Conservation (phyloP, 2,329 filamentous ascomycete species). For the Claviceps capensis region DNA sequence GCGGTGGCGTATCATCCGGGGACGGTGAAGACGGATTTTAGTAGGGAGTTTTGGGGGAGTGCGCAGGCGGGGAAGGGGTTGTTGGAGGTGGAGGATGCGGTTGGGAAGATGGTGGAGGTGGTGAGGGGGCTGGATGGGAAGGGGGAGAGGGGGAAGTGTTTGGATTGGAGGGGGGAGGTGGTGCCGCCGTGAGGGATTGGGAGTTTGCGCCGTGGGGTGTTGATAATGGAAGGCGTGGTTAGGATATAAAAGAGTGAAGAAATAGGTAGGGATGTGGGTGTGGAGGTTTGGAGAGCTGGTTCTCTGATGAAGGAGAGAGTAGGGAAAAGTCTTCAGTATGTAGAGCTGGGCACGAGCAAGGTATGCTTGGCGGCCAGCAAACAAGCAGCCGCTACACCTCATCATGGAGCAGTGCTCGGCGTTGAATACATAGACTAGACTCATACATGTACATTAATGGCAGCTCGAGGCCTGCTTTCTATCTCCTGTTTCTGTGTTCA, state of each 20-base stretch:
- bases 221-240: no score
- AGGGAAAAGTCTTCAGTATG: no score
- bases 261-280: background rate
- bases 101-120: conserved; percentile 48
- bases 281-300: no score
- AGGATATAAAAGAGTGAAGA: background rate
- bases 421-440: no score
- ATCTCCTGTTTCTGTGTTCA: no score
- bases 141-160: conserved; percentile 46
- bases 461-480: no score
- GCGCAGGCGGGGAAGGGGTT: conserved; percentile 47
- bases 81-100: conserved; percentile 53
- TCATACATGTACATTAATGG: no score
- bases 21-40: conserved; percentile 64
- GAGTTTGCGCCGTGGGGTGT: background rate
- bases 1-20: conserved; percentile 65
- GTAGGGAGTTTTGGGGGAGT: conserved; percentile 55
- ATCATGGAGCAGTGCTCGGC: no score
- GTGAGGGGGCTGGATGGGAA: conserved; percentile 31
- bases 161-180: conserved; percentile 57
- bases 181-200: conserved; percentile 35
- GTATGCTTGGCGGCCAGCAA: no score
- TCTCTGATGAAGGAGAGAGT: no score
- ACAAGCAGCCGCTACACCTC: no score
- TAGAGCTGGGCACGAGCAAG: no score